Base-by-base conservation (phyloP, 148 eudicot species). In the Amaranthus hypochondriacus region DNA sequence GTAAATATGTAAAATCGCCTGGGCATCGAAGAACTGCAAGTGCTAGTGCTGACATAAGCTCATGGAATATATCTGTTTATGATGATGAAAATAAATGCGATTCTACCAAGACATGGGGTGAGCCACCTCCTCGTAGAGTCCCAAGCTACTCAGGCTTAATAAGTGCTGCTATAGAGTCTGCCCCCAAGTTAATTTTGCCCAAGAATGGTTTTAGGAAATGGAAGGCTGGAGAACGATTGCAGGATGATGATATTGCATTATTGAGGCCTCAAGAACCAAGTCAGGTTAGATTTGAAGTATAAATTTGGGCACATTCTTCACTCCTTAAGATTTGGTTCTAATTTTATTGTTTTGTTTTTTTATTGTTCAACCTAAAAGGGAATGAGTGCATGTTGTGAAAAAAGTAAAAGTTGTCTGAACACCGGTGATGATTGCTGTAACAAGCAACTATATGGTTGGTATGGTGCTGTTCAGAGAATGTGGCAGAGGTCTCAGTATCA, bases 401-500 rank as follows among this genome's bases (percentile, higher is more conserved):
- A 85, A 83, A 83, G 83, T 77, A 89, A 91, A 82, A 79, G 89
- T 69, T 86, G 93, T 82, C 81, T 91, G 48, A 84, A 82, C 56
- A 75, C 76, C 73, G 75, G 83, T 69, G 89, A 89, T 79, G 87
- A 85, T 68, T 80, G 85, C 55, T 87, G 87, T 78, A 84, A 91
- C 74, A 91, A 89, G 84, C 92, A 89, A 70, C 80, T 84, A 43
- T 72, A 89, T 88, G 88, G 92, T 70, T 89, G 94, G 97, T 80
- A 86, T 74, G 97, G 97, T 67, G 83, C 89, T 70, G 48, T 85
- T 78, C 94, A 83, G 79, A 87, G 97, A 75, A 85, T 86, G 82
- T 80, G 89, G 69, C 97, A 88, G 81, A 87, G 97, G 76, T 91
- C 92, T 54, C 90, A 83, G 82, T 91, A 91, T 82, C 90, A 83